Percentiles rank a stretch among this genome's conserved stretches.
phyloP scores from a whole-genome alignment of 495 filamentous ascomycete genomes.

The Xylaria cubensis region DNA sequence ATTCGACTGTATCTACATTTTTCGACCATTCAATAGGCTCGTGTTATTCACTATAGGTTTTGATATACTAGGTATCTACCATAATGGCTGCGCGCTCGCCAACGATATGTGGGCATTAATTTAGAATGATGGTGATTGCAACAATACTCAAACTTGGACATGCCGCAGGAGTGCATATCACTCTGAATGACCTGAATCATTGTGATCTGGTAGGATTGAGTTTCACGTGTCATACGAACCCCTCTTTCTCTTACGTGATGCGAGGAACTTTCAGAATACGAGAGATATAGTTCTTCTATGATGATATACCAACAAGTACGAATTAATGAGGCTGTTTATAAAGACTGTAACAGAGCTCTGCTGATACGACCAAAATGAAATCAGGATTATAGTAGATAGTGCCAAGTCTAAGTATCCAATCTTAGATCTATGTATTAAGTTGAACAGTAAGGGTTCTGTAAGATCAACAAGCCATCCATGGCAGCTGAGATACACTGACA shows the following conservation, averaged over 20 bases:
- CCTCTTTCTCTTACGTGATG: neutral
- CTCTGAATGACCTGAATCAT: neutral
- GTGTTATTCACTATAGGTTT: neutral
- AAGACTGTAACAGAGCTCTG: neutral
- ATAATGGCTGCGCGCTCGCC: neutral
- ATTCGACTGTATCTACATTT: neutral
- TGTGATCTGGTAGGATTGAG: neutral
- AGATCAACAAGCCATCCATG: slow-evolving; percentile 2
- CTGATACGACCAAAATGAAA: neutral
- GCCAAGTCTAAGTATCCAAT: neutral
- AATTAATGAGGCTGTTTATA: neutral
- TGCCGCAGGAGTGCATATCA: neutral
- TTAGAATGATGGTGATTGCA: neutral
- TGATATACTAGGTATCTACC: no score
- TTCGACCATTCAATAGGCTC: neutral
- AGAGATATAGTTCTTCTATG: neutral
- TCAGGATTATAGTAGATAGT: neutral
- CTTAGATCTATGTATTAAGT: neutral
- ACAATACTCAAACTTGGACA: neutral
- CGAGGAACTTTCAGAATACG: neutral
- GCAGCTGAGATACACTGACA: neutral
- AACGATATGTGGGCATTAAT: neutral
- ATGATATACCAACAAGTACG: neutral
- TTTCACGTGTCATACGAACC: neutral
- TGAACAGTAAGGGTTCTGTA: neutral